Evolutionary conservation across 768 basidiomycete genomes (phyloP), one percentile per base, ranked within the genome.

Genomic region (Tricholoma saponaceum): DNA sequence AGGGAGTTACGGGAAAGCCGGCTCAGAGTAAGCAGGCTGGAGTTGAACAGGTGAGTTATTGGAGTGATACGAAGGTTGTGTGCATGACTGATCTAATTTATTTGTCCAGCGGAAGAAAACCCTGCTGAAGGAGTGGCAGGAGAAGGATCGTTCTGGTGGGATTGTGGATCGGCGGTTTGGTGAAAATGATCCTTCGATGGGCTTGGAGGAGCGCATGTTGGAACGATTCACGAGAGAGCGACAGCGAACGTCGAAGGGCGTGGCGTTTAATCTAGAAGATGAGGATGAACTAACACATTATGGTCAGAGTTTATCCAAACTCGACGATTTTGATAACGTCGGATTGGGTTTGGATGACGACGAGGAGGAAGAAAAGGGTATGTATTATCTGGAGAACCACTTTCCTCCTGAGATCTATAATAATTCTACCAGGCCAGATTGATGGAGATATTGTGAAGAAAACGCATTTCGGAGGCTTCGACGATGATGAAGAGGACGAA

Each of bases 181-280:
- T 74, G 97, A 99, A 81, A 87, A 92, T 67, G 87, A 98, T 60
- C 87, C 95, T 1, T 81, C 86, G 9, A 86, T 98, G 83, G 87
- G 90, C n/a, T 77, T 94, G 30, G 97, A 99, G 70, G 96, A 98
- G 62, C 89, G 94, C 60, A 98, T 98, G 88, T 79, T 98, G 35
- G 95, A 96, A 71, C 88, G 97, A 28, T 98, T 98, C 70, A 98
- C 95, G 9, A 82, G 82, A 62, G 95, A 98, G 72, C 78, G 93
- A 58, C 92, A 95, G 68, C 81, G 88, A 18, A 72, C 84, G 8
- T 87, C 88, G 32, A 91, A 87, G 72, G 85, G 87, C 41, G 78
- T 76, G 8, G 78, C 84, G 12, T 98, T 97, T 81, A 95, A 95
- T 65, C 78, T 98, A 35, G 95, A 95, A 58, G 92, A 92, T 60